A percentile compares a stretch with the other conserved stretches of the same genome.
Conservation (phyloP, 2,329 filamentous ascomycete species). For the Sclerotinia borealis region DNA sequence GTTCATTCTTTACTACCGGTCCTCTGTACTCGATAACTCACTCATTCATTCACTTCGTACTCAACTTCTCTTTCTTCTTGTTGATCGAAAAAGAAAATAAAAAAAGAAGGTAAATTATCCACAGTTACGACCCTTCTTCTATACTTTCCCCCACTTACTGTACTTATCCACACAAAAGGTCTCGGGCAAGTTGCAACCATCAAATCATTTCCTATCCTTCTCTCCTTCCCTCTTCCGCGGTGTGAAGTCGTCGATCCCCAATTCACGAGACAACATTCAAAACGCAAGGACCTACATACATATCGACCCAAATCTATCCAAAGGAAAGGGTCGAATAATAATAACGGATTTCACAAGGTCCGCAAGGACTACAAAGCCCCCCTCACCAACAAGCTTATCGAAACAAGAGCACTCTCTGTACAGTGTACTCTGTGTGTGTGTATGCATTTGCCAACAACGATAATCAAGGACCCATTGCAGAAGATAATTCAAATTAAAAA, state of each 20-base stretch:
- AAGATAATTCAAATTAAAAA: background rate
- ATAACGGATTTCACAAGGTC: background rate
- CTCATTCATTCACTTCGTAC: too few species aligned
- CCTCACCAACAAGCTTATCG: constrained; percentile 5
- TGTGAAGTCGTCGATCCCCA: constrained; percentile 9
- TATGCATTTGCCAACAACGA: constrained; percentile 8
- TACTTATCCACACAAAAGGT: constrained; percentile 1
- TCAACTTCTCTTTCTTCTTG: too few species aligned
- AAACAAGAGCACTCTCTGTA: background rate
- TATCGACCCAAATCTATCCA: constrained; percentile 1
- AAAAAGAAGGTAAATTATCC: background rate
- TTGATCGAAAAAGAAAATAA: background rate
- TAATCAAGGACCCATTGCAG: constrained; percentile 1
- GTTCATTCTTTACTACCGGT: too few species aligned
- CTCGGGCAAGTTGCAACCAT: background rate
- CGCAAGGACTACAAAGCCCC: constrained; percentile 9
- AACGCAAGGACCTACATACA: constrained; percentile 10
- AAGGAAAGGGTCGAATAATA: background rate
- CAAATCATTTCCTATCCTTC: background rate
- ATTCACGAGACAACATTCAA: background rate
- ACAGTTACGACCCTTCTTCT: constrained; percentile 1
- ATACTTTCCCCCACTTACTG: background rate
- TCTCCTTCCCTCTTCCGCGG: background rate
- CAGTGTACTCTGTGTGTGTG: too few species aligned
- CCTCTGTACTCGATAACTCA: too few species aligned